Evolutionary conservation across 75 land plant genomes (phyloP), one percentile per base, ranked within the genome.

Genomic region (Cryptomeria japonica): DNA sequence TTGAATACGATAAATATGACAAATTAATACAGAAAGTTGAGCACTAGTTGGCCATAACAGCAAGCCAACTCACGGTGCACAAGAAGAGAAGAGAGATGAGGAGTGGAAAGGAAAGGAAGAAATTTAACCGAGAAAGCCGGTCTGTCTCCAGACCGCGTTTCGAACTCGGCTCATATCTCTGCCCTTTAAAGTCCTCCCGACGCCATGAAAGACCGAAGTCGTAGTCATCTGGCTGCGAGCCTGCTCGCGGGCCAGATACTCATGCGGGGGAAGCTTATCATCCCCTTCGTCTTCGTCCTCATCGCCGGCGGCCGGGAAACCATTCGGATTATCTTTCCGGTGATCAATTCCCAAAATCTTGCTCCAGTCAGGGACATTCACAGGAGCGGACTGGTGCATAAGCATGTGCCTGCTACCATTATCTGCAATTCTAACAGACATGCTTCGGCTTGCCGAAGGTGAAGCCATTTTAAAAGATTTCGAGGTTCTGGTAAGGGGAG

Each of bases 181-280:
- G 51, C 98, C 98, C 82, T 96, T 96, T 47, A 95, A 87, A 22
- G 98, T 96, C 80, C 98, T 86, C 19, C 98, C 98, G 0, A 86
- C 92, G 18, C 98, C 98, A 80, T 96, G 95, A 28, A 92, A 87
- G 13, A 96, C 95, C 58, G 98, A 96, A 84, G 91, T 92, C 5
- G 95, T 76, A 32, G 90, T 76, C 87, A 89, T 87, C 51, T 92
- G 91, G 89, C 94, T 91, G 37, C 84, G 78, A 41, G 87, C 94
- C 25, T 73, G 77, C 77, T 90, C 87, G 22, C 94, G 87, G 14
- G 93, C 95, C 82, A 94, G 90, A 1, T 92, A 89, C 91, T 91
- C 94, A 79, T 96, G 98, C n/a, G 97, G 98, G 34, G 96, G 96
- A 31, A 96, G 47, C 88, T 91, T 87, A 89, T 91, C 91, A 28